A percentile compares a stretch with the other conserved stretches of the same genome.
Conservation (phyloP, 139 green algal genomes). For the Pedinophyceae sp. region DNA sequence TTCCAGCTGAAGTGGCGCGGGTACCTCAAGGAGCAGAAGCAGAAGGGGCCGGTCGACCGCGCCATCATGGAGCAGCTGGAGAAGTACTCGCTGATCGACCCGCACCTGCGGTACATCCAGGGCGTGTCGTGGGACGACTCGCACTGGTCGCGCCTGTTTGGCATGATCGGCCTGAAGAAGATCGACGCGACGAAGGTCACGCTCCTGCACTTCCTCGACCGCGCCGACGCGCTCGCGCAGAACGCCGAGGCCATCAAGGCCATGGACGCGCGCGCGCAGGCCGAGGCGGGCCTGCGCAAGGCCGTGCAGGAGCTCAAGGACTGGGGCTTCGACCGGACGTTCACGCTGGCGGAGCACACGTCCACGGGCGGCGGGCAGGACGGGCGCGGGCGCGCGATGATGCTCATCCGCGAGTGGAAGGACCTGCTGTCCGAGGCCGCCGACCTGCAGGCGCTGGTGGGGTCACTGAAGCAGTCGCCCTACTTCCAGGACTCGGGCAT, state of each 20-base stretch:
- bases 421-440: conserved; percentile 58
- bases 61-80: conserved; percentile 25
- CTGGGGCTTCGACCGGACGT: conserved; percentile 52
- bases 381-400: conserved; percentile 9
- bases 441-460: conserved; percentile 49
- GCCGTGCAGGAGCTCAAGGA: conserved; percentile 58
- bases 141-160: conserved; percentile 64
- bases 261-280: conserved; percentile 45
- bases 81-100: conserved; percentile 17
- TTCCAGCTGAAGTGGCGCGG: conserved; percentile 58
- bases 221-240: conserved; percentile 29
- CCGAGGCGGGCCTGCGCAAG: conserved; percentile 54
- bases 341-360: conserved; percentile 27
- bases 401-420: conserved; percentile 66
- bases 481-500: conserved; percentile 42
- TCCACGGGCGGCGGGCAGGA: conserved; percentile 2
- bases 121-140: conserved; percentile 46
- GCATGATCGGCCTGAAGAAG: conserved; percentile 37
- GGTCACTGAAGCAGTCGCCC: conserved; percentile 37
- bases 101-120: conserved; percentile 45
- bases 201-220: conserved; percentile 49
- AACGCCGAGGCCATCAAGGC: conserved; percentile 39
- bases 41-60: conserved; percentile 6
- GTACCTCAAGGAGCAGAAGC: conserved; percentile 12
- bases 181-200: conserved; percentile 34